A percentile compares a stretch with the other conserved stretches of the same genome.
Evolutionary conservation across 768 basidiomycete species (phyloP).

Genomic region (Rhodotorula sphaerocarpa): DNA sequence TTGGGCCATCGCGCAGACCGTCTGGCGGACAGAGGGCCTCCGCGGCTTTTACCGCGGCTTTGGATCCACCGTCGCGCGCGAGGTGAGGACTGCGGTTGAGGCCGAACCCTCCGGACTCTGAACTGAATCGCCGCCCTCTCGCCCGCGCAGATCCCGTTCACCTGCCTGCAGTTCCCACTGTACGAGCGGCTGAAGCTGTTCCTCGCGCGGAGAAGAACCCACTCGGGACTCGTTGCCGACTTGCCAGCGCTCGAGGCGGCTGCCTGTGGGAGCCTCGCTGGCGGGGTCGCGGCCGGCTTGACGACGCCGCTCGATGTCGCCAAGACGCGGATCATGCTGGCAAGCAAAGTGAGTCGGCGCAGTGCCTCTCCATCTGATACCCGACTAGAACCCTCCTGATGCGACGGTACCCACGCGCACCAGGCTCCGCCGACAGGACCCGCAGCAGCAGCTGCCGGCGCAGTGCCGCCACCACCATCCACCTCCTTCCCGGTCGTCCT

Average conservation of each 20-base stretch:
- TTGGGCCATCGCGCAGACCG: slow-evolving; percentile 19
- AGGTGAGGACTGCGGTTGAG: slow-evolving; percentile 48
- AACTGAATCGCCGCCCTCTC: too few species aligned
- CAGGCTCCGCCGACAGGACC: too few species aligned
- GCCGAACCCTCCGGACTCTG: too few species aligned
- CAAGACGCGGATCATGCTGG: slow-evolving; percentile 91
- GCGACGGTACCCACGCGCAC: slow-evolving; percentile 39
- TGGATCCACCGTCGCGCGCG: slow-evolving; percentile 64
- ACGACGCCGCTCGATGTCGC: slow-evolving; percentile 95
- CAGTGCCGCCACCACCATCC: not conserved
- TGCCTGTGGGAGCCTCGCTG: slow-evolving; percentile 79
- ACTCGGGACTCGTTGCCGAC: slow-evolving; percentile 46
- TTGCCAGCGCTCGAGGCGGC: slow-evolving; percentile 53
- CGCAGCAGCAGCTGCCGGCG: not conserved
- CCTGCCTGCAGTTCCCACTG: slow-evolving; percentile 87
- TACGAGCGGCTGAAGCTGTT: slow-evolving; percentile 77
- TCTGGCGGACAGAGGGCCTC: slow-evolving; percentile 55
- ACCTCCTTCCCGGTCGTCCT: slow-evolving; percentile 39
- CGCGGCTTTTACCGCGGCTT: slow-evolving; percentile 83
- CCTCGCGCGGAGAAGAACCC: slow-evolving; percentile 49
- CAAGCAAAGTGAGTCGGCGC: not conserved
- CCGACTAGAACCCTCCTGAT: not conserved
- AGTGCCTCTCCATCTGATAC: too few species aligned
- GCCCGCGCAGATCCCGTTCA: slow-evolving; percentile 75
- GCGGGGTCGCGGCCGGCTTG: slow-evolving; percentile 75